phyloP scores from a whole-genome alignment of 352 stramenopile genomes.

The Phytophthora sp. region DNA sequence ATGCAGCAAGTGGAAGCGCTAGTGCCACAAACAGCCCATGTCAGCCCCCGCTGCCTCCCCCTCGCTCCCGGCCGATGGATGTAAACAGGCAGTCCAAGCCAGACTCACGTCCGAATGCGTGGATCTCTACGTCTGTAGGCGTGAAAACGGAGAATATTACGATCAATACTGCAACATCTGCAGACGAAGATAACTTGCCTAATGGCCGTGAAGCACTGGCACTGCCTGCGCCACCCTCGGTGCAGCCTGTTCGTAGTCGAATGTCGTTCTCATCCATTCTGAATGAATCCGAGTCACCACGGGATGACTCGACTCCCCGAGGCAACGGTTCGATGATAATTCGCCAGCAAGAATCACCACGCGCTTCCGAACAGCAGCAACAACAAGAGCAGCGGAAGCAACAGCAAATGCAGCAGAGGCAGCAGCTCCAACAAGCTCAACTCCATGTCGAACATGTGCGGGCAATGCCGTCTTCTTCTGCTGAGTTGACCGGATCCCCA shows the following conservation, averaged over 20 bases:
- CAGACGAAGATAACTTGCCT: constrained; percentile 2
- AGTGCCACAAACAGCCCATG: constrained; percentile 28
- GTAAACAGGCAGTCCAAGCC: constrained; percentile 22
- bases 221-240: constrained; percentile 20
- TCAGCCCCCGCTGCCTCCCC: constrained; percentile 24
- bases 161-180: constrained; percentile 1
- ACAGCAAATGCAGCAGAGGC: constrained; percentile 32
- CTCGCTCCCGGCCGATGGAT: constrained; percentile 39
- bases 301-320: constrained; percentile 49
- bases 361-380: constrained; percentile 28
- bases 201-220: constrained; percentile 30
- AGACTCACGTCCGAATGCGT: constrained; percentile 21
- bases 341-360: constrained; percentile 47
- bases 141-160: constrained; percentile 14
- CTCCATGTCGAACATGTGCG: constrained; percentile 36
- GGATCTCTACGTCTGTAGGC: constrained; percentile 23
- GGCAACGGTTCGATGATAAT: constrained; percentile 46
- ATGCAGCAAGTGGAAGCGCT: constrained; percentile 16
- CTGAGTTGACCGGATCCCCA: constrained; percentile 34
- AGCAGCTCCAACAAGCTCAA: constrained; percentile 34
- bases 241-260: constrained; percentile 55
- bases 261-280: constrained; percentile 92
- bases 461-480: constrained; percentile 29
- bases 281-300: constrained; percentile 84
- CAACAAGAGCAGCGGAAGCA: constrained; percentile 16